These are phyloP conservation scores for Sphaerulina musiva DNA, from an alignment of 2,329 filamentous ascomycete genomes.

Conservation along the genomic window DNA sequence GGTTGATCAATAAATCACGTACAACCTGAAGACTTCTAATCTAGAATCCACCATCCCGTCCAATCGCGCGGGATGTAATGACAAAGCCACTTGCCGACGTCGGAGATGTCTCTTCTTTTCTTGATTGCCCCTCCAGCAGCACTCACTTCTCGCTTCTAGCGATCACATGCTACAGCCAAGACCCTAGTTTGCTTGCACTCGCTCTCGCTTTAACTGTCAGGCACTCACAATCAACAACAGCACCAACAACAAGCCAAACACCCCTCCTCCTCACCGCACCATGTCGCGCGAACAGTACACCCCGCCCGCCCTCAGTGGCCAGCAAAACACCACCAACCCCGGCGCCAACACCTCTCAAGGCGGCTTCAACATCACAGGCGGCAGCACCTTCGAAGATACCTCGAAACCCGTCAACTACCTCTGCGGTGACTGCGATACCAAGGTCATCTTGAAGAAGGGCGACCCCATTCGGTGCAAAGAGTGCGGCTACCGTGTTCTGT, in stretches of 20 bases:
- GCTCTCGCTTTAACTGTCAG: not conserved
- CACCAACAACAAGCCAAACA: not conserved
- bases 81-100: constrained; percentile 5
- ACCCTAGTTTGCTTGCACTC: not conserved
- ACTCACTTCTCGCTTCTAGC: not conserved
- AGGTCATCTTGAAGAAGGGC: constrained; percentile 66
- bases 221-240: not conserved
- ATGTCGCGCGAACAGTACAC: constrained; percentile 68
- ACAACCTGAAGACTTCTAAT: not conserved
- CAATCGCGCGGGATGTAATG: not conserved
- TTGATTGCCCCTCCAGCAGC: no score
- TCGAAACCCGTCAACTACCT: constrained; percentile 44
- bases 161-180: not conserved
- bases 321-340: constrained; percentile 27
- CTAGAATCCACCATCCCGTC: not conserved
- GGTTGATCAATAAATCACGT: not conserved
- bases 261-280: not conserved
- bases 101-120: not conserved
- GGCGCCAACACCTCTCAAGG: constrained; percentile 19
- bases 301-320: constrained; percentile 52
- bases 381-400: constrained; percentile 55
- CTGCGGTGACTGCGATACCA: constrained; percentile 78
- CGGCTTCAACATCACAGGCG: constrained; percentile 41
- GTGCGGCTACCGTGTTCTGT: constrained; percentile 90
- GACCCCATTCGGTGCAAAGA: constrained; percentile 83